Evolutionary conservation across 164 flowering plant species (phyloP).

Genomic region (Santalum album): DNA sequence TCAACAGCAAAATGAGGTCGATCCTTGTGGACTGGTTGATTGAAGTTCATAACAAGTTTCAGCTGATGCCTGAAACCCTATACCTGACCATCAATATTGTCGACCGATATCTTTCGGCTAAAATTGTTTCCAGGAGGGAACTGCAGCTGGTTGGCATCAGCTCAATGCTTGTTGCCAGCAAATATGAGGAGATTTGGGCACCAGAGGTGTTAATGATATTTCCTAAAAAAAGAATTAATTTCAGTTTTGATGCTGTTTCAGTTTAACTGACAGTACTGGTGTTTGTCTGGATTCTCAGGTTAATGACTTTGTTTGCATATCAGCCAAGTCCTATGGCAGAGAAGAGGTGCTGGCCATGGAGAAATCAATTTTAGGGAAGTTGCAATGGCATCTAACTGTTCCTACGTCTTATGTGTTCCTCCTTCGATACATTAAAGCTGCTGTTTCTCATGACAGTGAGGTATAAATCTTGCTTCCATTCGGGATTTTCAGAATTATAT

Average conservation of each 20-base stretch:
- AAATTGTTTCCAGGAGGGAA: slow-evolving; percentile 24
- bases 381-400: slow-evolving; percentile 55
- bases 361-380: slow-evolving; percentile 42
- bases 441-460: slow-evolving; percentile 30
- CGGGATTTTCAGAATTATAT: neutral
- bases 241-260: no score
- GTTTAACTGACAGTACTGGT: no score
- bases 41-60: slow-evolving; percentile 40
- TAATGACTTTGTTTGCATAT: slow-evolving; percentile 44
- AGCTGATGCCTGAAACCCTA: slow-evolving; percentile 46
- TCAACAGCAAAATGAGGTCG: slow-evolving; percentile 34
- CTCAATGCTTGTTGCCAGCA: slow-evolving; percentile 29
- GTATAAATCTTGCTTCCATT: slow-evolving; percentile 7
- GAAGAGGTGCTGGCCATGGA: slow-evolving; percentile 50
- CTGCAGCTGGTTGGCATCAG: slow-evolving; percentile 43
- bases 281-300: no score
- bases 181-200: slow-evolving; percentile 52
- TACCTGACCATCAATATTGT: slow-evolving; percentile 37
- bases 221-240: no score
- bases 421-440: slow-evolving; percentile 46
- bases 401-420: slow-evolving; percentile 65
- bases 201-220: slow-evolving; percentile 28
- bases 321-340: slow-evolving; percentile 43
- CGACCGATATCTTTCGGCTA: slow-evolving; percentile 33
- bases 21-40: slow-evolving; percentile 47